A percentile compares a stretch with the other conserved stretches of the same genome.
Conservation (phyloP, 2,329 filamentous ascomycete species). For the Apiospora koreana region DNA sequence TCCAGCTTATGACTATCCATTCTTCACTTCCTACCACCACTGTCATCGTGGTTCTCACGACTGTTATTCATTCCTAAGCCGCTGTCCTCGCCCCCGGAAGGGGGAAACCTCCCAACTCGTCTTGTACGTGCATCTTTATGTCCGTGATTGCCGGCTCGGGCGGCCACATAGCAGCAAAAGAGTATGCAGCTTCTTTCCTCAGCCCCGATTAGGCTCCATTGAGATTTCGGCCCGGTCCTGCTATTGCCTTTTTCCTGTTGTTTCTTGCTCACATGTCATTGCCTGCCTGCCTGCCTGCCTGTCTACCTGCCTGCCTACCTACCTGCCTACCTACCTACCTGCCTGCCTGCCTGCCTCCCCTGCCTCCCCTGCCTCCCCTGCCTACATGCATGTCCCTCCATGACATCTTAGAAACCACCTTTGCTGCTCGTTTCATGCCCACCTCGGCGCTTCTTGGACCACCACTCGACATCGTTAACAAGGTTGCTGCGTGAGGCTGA, state of each 20-base stretch:
- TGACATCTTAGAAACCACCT: background rate
- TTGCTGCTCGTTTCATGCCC: background rate
- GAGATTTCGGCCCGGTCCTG: background rate
- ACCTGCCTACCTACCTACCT: no score
- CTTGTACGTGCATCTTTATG: no score
- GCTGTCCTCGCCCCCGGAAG: no score
- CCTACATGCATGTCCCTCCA: no score
- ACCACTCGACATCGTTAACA: background rate
- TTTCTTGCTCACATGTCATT: background rate
- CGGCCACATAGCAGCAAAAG: background rate
- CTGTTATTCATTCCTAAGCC: background rate
- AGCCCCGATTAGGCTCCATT: background rate
- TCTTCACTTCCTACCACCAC: background rate
- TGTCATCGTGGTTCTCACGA: background rate
- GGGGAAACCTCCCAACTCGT: no score
- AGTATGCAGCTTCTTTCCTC: background rate
- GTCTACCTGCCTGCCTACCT: background rate
- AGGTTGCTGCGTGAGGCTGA: slow-evolving; percentile 1
- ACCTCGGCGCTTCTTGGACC: background rate
- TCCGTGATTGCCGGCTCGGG: background rate
- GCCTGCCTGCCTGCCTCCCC: background rate
- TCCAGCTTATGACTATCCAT: background rate
- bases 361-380: no score
- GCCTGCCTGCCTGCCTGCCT: background rate
- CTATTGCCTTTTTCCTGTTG: background rate